phyloP scores from a whole-genome alignment of 225 moss, liverwort and hornwort genomes.

The Straminergon stramineum region DNA sequence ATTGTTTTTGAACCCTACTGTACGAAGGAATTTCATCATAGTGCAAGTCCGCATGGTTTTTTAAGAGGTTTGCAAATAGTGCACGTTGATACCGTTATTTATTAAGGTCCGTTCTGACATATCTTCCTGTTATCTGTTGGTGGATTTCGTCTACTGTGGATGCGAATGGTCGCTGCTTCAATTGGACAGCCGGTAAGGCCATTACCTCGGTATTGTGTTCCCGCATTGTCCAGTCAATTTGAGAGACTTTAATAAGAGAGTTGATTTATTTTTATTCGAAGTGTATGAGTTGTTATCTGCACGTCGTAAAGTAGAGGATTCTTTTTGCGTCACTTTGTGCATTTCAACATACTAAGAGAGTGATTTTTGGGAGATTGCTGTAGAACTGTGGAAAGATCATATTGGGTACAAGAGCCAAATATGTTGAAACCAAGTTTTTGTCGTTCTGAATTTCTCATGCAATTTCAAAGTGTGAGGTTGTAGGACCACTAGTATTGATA shows the following conservation, averaged over 20 bases:
- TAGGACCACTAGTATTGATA: neutral
- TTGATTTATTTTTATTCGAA: neutral
- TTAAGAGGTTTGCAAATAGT: neutral
- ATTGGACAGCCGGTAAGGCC: slow-evolving; percentile 34
- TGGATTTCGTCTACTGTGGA: slow-evolving; percentile 7
- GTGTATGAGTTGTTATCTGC: neutral
- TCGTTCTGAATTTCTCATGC: neutral
- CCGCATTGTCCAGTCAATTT: neutral
- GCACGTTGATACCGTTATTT: neutral
- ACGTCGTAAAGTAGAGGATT: neutral
- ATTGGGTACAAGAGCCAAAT: neutral
- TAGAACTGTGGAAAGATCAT: neutral
- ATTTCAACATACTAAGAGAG: neutral
- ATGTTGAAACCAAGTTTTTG: neutral
- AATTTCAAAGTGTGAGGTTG: neutral
- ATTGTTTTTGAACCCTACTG: neutral
- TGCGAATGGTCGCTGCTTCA: slow-evolving; percentile 4
- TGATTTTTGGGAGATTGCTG: neutral
- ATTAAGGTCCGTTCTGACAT: neutral
- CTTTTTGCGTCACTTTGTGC: neutral
- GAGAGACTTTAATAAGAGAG: neutral
- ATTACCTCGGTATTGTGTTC: neutral
- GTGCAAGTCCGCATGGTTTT: neutral
- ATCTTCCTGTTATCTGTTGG: neutral
- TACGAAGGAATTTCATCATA: neutral